Evolutionary conservation across 805 yeast species (phyloP), one percentile per base, ranked within the genome.

Genomic region (Myxozyma neotropica): DNA sequence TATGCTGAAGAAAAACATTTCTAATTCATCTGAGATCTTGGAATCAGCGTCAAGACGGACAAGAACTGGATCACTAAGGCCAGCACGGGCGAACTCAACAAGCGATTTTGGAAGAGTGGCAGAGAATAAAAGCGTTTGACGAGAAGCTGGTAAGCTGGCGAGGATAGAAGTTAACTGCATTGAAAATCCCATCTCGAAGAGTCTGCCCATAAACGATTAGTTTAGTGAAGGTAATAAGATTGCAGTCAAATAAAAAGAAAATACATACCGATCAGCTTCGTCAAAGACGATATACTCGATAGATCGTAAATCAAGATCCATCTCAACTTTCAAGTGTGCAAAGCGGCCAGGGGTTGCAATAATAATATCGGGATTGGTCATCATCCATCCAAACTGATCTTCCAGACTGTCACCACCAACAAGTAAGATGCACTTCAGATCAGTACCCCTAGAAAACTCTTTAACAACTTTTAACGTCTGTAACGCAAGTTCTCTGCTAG

Each of bases 381-480:
- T 86, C 95, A 94, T 89, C 72, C 89, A 84, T 23, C 88, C 80
- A 72, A 94, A 94, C 76, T 94, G 99, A 57, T 93, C 97, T 71
- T 94, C 99, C 69, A 94, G 77, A n/a, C 97, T 89, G 71, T 94
- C 99, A 78, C 99, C 99, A 77, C 99, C 99, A 58, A 95, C 93
- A 31, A 94, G 77, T 52, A 92, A 78, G 13, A 88, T 83, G 17
- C 89, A 78, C 68, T 97, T 82, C 65, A 94, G 79, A 69, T 90
- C 95, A 0, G 96, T 84, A 4, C 95, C 96, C 59, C 78, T 83
- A 15, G 92, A 75, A 72, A 94, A 93, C 57, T 94, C 99, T 69
- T 88, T 89, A 36, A 93, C 86, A 60, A 89, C 95, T 70, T 84
- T 89, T 71, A 82, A 82, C 0, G 99, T 94, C 74, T 94, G 99